phyloP scores from a whole-genome alignment of 179 eudicot species.

The Nepenthes alata region DNA sequence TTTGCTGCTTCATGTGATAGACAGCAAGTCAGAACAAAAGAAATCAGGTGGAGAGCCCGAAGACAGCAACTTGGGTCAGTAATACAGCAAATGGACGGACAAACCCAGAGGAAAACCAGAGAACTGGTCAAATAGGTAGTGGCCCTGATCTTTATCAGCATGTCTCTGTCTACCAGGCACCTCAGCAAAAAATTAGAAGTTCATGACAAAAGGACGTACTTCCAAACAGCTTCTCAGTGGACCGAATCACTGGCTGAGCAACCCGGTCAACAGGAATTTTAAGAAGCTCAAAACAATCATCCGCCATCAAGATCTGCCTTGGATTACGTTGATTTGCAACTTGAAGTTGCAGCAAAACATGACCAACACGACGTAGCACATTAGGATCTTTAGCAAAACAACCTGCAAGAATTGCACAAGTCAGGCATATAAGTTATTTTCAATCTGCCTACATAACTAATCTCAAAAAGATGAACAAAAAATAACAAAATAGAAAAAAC shows the following conservation, averaged over 20 bases:
- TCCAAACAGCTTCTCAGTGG: constrained; percentile 77
- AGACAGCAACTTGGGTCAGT: no score
- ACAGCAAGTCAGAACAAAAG: no score
- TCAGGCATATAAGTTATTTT: background rate
- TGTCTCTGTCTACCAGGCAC: background rate
- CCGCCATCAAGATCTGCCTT: constrained; percentile 63
- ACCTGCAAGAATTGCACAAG: constrained; percentile 33
- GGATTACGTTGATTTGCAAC: constrained; percentile 64
- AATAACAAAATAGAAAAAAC: background rate
- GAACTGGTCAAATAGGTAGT: background rate
- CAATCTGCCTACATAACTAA: background rate
- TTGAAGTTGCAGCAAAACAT: constrained; percentile 72
- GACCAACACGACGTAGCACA: constrained; percentile 65
- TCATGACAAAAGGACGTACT: constrained; percentile 36
- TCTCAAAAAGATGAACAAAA: background rate
- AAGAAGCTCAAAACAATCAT: constrained; percentile 71
- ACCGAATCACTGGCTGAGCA: constrained; percentile 44
- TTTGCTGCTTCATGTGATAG: no score
- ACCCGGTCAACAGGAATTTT: constrained; percentile 41
- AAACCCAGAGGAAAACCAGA: background rate
- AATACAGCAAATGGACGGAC: no score
- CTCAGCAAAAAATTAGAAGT: background rate
- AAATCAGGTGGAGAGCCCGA: no score
- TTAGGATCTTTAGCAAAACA: constrained; percentile 82
- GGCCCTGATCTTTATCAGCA: background rate